These are phyloP conservation scores for Tylopilus orsonianus DNA, from an alignment of 1,284 basidiomycete species.

Conservation along the genomic window DNA sequence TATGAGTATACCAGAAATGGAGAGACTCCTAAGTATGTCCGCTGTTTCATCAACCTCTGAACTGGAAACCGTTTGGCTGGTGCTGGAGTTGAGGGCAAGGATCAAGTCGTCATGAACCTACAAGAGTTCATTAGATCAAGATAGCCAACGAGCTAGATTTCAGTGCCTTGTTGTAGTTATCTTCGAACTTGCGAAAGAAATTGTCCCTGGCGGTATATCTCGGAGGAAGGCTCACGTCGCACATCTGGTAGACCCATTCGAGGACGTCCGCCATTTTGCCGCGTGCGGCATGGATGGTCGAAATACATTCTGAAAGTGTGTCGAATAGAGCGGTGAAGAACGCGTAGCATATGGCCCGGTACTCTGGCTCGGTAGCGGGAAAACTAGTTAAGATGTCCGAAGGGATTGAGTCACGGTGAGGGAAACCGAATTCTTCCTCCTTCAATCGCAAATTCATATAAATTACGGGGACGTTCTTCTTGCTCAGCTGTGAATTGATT, in stretches of 20 bases:
- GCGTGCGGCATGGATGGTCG: not conserved
- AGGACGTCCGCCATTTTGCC: not conserved
- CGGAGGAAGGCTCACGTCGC: no score
- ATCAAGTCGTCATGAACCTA: not conserved
- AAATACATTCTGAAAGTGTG: conserved; percentile 1
- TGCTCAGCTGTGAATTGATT: conserved; percentile 9
- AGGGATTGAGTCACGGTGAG: conserved; percentile 10
- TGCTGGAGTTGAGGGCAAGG: no score
- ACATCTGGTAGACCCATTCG: not conserved
- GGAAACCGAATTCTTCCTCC: no score
- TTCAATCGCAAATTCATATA: conserved; percentile 27
- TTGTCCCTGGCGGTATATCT: not conserved
- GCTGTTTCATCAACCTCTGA: not conserved
- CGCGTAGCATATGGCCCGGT: not conserved
- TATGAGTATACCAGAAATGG: conserved; percentile 1
- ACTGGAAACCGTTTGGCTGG: no score
- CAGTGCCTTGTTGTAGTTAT: not conserved
- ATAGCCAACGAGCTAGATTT: no score
- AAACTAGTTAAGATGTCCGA: conserved; percentile 9
- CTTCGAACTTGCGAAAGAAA: not conserved
- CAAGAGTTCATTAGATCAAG: not conserved
- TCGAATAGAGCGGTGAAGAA: no score
- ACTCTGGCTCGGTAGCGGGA: not conserved
- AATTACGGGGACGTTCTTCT: conserved; percentile 12
- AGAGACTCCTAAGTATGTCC: not conserved